Conservation (phyloP, 1,139 yeast genomes). For the Pichia sp. region DNA sequence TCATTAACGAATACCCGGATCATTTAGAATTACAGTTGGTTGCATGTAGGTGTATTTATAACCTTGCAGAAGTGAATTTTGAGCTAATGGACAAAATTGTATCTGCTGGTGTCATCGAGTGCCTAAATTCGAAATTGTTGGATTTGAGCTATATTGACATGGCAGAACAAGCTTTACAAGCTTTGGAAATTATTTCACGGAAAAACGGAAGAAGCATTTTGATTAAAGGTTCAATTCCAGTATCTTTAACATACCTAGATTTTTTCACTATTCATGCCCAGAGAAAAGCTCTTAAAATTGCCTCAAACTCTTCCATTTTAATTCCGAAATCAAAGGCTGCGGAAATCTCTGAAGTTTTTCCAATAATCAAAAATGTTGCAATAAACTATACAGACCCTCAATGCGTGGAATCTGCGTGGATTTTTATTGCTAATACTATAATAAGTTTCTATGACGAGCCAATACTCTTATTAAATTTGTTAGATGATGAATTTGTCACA, state of each 20-base stretch:
- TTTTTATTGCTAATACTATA: conserved; percentile 56
- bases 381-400: conserved; percentile 48
- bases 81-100: conserved; percentile 61
- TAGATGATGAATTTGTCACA: conserved; percentile 26
- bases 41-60: conserved; percentile 80
- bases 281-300: conserved; percentile 68
- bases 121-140: conserved; percentile 54
- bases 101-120: conserved; percentile 57
- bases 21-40: conserved; percentile 75
- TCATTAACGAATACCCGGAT: conserved; percentile 55
- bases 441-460: conserved; percentile 42
- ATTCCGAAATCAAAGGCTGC: conserved; percentile 38
- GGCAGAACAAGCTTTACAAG: conserved; percentile 85
- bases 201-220: conserved; percentile 44
- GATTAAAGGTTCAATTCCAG: conserved; percentile 52
- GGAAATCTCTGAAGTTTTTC: conserved; percentile 50
- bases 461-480: conserved; percentile 38
- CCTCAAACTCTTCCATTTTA: conserved; percentile 63
- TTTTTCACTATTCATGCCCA: conserved; percentile 89
- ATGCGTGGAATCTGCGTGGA: conserved; percentile 65
- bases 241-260: conserved; percentile 71
- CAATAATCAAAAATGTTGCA: conserved; percentile 54
- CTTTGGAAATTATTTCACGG: conserved; percentile 60
- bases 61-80: conserved; percentile 68
- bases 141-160: conserved; percentile 83